Evolutionary conservation across 306 rosid species (phyloP).

Genomic region (Casuarina equisetifolia): DNA sequence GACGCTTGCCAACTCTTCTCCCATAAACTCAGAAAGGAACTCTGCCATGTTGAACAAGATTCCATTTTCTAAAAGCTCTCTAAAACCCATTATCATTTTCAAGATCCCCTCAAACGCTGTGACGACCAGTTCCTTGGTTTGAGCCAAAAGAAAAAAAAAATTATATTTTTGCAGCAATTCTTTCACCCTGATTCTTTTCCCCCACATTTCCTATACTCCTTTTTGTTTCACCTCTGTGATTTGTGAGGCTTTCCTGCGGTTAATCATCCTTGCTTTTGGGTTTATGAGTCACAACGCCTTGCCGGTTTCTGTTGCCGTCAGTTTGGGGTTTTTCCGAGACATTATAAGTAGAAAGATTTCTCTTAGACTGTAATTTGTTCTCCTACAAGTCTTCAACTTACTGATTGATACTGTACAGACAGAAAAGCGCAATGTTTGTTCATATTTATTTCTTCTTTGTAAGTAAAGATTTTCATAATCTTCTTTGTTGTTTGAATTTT

Average conservation of each 20-base stretch:
- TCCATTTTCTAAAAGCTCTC: conserved; percentile 19
- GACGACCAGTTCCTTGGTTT: conserved; percentile 54
- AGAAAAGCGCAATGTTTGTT: conserved; percentile 25
- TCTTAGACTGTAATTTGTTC: conserved; percentile 6
- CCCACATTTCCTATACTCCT: conserved; percentile 1
- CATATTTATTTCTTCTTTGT: conserved; percentile 15
- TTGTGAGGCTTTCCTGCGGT: conserved; percentile 28
- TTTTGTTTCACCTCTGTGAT: conserved; percentile 26
- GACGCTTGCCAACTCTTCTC: conserved; percentile 89
- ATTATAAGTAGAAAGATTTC: conserved; percentile 13
- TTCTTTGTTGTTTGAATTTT: neutral
- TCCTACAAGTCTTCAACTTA: conserved; percentile 23
- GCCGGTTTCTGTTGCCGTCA: conserved; percentile 23
- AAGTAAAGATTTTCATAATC: neutral
- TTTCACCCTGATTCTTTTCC: conserved; percentile 11
- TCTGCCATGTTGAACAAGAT: conserved; percentile 66
- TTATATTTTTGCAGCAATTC: neutral
- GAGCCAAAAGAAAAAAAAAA: conserved; percentile 31
- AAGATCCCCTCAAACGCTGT: conserved; percentile 35
- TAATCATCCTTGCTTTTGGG: conserved; percentile 12
- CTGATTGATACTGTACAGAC: conserved; percentile 36
- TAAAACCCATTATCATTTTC: neutral
- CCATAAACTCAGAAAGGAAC: conserved; percentile 80
- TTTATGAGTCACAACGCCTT: conserved; percentile 26
- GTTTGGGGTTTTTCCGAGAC: conserved; percentile 15